A percentile compares a stretch with the other conserved stretches of the same genome.
Conservation (phyloP, 768 basidiomycete species). For the Cystobasidium ongulense region DNA sequence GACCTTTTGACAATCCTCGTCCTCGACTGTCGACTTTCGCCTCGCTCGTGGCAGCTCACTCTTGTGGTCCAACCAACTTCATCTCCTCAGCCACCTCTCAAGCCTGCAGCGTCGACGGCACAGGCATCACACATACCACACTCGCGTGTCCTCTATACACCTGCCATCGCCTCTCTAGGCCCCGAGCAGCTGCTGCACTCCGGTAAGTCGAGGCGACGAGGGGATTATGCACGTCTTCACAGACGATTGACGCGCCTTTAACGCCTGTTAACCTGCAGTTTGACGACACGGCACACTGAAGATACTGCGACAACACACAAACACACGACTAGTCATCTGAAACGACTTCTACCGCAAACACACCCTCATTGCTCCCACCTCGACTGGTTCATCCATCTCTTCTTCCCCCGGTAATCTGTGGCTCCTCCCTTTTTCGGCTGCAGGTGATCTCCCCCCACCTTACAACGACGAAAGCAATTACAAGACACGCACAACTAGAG, state of each 20-base stretch:
- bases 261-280: neutral
- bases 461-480: neutral
- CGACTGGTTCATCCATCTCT: too few relatives aligned
- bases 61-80: neutral
- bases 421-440: neutral
- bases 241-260: neutral
- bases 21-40: neutral
- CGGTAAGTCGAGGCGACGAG: neutral
- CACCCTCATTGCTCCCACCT: too few relatives aligned
- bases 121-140: neutral
- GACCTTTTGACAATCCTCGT: neutral
- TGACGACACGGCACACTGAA: neutral
- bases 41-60: neutral
- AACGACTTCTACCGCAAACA: neutral
- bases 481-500: neutral
- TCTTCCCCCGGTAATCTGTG: too few relatives aligned
- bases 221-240: neutral
- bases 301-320: too few relatives aligned
- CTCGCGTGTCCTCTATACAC: neutral
- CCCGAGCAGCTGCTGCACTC: neutral
- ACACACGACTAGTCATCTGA: neutral
- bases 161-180: neutral
- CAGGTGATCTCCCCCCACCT: neutral
- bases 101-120: neutral
- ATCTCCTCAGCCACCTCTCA: neutral